phyloP scores from a whole-genome alignment of 148 eudicot genomes.

The Rhododendron simsii region DNA sequence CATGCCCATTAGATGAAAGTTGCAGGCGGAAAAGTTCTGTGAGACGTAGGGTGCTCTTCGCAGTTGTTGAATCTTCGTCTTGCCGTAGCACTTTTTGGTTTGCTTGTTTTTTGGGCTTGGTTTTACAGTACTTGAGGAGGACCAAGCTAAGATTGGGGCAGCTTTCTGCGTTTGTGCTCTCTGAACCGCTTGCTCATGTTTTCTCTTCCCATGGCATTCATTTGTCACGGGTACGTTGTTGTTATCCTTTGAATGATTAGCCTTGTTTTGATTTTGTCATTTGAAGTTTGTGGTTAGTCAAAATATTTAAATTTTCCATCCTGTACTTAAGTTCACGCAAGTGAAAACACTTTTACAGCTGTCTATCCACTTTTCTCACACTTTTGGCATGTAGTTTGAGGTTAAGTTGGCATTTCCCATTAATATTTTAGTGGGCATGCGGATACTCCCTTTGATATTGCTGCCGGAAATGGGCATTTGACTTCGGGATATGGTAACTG shows the following conservation, averaged over 20 bases:
- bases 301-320: not conserved
- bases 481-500: not conserved
- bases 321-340: not conserved
- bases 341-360: not conserved
- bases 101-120: conserved; percentile 34
- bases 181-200: conserved; percentile 31
- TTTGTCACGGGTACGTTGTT: conserved; percentile 38
- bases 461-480: not conserved
- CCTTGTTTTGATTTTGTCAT: not conserved
- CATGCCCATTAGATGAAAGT: not conserved
- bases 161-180: conserved; percentile 33
- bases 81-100: conserved; percentile 24
- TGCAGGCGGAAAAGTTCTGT: not conserved
- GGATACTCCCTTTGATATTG: not conserved
- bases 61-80: conserved; percentile 28
- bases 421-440: not conserved
- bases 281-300: not conserved
- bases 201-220: conserved; percentile 48
- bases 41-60: conserved; percentile 9
- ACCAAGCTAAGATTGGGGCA: conserved; percentile 22
- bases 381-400: not conserved
- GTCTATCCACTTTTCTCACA: not conserved
- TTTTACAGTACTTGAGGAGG: conserved; percentile 40
- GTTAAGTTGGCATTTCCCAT: not conserved
- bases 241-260: not conserved